Conservation (phyloP, 805 yeast genomes). For the Candida sakaeoensis region DNA sequence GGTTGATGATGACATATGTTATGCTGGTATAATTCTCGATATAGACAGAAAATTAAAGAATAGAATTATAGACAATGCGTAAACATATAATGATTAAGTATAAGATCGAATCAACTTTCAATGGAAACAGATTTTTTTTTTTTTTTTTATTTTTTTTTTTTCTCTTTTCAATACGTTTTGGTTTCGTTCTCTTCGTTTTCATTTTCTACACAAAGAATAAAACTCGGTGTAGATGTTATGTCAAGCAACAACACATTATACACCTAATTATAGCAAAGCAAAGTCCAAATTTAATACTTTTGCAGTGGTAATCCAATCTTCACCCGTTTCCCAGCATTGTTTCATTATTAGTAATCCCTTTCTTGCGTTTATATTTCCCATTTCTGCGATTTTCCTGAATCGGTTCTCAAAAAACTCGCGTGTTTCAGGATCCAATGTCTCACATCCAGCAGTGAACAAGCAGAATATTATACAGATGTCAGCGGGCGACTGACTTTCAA, state of each 20-base stretch:
- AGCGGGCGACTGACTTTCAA: conserved; percentile 46
- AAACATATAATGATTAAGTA: too few species aligned
- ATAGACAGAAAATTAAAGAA: not conserved
- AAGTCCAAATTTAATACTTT: conserved; percentile 38
- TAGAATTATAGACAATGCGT: not conserved
- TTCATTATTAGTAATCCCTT: conserved; percentile 47
- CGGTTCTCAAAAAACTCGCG: conserved; percentile 37
- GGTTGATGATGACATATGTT: conserved; percentile 2
- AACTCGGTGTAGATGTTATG: not conserved
- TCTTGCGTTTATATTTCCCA: conserved; percentile 42
- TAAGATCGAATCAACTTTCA: too few species aligned
- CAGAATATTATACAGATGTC: conserved; percentile 56
- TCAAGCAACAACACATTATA: not conserved
- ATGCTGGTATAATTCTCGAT: not conserved
- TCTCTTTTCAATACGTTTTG: too few species aligned
- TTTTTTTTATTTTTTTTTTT: too few species aligned
- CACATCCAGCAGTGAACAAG: conserved; percentile 58
- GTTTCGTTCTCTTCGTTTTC: not conserved
- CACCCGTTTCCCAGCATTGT: conserved; percentile 51
- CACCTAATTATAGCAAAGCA: conserved; percentile 33
- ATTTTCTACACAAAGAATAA: not conserved
- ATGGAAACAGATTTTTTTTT: too few species aligned
- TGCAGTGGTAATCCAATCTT: conserved; percentile 51
- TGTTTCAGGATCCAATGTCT: conserved; percentile 35
- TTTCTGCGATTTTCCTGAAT: conserved; percentile 36